Evolutionary conservation across 768 basidiomycete genomes (phyloP).

Genomic region (Suillus tomentosus): DNA sequence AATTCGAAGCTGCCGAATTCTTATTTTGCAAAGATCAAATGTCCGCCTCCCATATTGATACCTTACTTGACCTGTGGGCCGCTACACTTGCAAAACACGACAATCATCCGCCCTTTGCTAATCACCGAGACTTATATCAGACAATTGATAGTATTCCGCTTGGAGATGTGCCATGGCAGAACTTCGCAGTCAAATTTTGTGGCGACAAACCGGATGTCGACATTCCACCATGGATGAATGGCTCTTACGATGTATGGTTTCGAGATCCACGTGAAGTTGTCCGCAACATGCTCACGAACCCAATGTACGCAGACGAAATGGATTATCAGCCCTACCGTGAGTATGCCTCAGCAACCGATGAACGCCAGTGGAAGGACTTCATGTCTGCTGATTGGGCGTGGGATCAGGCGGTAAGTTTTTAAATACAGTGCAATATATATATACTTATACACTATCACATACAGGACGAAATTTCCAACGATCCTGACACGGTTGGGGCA

Average conservation of each 20-base stretch:
- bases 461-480: too few relatives aligned
- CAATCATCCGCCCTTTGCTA: constrained; percentile 21
- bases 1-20: constrained; percentile 25
- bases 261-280: constrained; percentile 21
- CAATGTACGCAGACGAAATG: constrained; percentile 23
- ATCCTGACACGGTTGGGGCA: too few relatives aligned
- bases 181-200: constrained; percentile 20
- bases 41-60: constrained; percentile 26
- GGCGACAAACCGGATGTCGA: constrained; percentile 18
- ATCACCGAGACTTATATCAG: constrained; percentile 23
- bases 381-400: constrained; percentile 35
- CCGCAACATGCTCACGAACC: constrained; percentile 23
- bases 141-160: constrained; percentile 28
- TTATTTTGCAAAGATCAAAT: constrained; percentile 25
- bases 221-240: constrained; percentile 29
- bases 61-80: constrained; percentile 29
- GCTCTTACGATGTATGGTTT: constrained; percentile 31
- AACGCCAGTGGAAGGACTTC: constrained; percentile 18
- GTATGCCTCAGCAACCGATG: constrained; percentile 7
- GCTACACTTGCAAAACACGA: constrained; percentile 10
- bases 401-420: constrained; percentile 31
- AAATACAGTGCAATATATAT: too few relatives aligned
- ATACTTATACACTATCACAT: too few relatives aligned
- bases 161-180: constrained; percentile 33
- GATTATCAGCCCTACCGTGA: constrained; percentile 22